Base-by-base conservation (phyloP, 108 stramenopile species). In the Pseudonitzschia pungens region DNA sequence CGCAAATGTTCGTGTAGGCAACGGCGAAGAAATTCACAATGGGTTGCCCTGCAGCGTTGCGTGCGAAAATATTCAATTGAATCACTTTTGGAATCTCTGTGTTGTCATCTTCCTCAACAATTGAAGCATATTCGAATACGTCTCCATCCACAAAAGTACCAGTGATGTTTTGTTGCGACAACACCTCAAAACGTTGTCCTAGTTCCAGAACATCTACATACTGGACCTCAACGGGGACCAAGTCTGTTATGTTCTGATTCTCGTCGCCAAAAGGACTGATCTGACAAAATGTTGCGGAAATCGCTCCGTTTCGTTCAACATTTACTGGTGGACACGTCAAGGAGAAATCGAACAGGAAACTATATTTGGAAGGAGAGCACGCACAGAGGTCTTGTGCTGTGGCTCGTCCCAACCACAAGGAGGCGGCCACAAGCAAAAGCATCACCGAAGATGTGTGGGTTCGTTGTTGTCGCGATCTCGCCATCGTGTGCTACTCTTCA, bases 21-120 rank as follows among this genome's bases (percentile, higher is more conserved):
- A 81, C 63, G 1, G 72, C 68, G 42, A 79, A 60, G 21, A 65
- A 56, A 54, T 73, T 73, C 26, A 73, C 62, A 54, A 79, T 70
- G 6, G 45, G 24, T 65, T 79, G 40, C 14, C 72, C 72, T 11
- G 26, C 68, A 42, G 64, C 68, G 40, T 79, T 79, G 14, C 11
- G 15, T 36, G 62, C 77, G 29, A 64, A 72, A 21, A 69, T 68
- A 51, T 67, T 72, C 45, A 78, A 48, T 43, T 78, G 77, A 33
- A 78, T 56, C 10, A 56, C 51, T 26, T 32, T 66, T 0, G 71
- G 71, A 45, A 67, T 16, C 42, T 65, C 64, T 5, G 33, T 16
- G n/a, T 43, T n/a, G 15, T 7, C 7, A 54, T 69, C 42, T 6
- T 20, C 24, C 6, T 50, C 32, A 32, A 68, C 41, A 54, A 75